Evolutionary conservation across 805 yeast genomes (phyloP).

Genomic region (Limtongozyma cylindracea): DNA sequence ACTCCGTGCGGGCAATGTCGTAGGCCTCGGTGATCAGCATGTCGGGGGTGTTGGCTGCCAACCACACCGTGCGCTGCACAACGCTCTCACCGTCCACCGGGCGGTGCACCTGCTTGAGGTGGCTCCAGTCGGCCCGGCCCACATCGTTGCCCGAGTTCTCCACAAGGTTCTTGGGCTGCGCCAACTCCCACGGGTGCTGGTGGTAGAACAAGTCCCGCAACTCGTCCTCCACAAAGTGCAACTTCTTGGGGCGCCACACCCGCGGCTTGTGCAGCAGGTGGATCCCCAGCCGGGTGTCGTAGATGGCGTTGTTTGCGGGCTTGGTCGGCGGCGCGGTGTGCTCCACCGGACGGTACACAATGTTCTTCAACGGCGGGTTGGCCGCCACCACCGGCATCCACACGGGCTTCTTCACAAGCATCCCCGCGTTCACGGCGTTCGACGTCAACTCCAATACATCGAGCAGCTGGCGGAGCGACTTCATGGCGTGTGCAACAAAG

Average conservation of each 20-base stretch:
- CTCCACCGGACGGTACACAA: too few species aligned
- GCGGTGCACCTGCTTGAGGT: slow-evolving; percentile 43
- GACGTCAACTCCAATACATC: too few species aligned
- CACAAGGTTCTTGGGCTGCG: slow-evolving; percentile 64
- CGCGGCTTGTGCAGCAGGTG: slow-evolving; percentile 12
- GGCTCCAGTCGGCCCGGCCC: slow-evolving; percentile 47
- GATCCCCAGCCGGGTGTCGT: too few species aligned
- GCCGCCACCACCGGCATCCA: too few species aligned
- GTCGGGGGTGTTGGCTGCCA: slow-evolving; percentile 3
- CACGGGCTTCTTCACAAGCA: too few species aligned
- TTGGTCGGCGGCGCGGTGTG: too few species aligned
- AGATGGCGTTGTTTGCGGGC: too few species aligned
- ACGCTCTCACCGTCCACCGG: slow-evolving; percentile 67
- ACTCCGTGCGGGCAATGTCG: slow-evolving; percentile 70
- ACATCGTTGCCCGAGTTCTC: slow-evolving; percentile 47
- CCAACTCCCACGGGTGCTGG: slow-evolving; percentile 96
- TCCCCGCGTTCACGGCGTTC: too few species aligned
- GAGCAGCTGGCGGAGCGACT: too few species aligned
- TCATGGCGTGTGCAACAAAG: too few species aligned
- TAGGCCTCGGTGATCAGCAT: slow-evolving; percentile 35
- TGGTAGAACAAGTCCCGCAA: slow-evolving; percentile 60
- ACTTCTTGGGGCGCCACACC: slow-evolving; percentile 22
- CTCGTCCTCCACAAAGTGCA: slow-evolving; percentile 51
- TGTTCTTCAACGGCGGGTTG: too few species aligned
- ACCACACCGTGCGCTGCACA: slow-evolving; percentile 15